These are phyloP conservation scores for Tubosaeta sp. DNA, from an alignment of 768 basidiomycete genomes.

Conservation along the genomic window DNA sequence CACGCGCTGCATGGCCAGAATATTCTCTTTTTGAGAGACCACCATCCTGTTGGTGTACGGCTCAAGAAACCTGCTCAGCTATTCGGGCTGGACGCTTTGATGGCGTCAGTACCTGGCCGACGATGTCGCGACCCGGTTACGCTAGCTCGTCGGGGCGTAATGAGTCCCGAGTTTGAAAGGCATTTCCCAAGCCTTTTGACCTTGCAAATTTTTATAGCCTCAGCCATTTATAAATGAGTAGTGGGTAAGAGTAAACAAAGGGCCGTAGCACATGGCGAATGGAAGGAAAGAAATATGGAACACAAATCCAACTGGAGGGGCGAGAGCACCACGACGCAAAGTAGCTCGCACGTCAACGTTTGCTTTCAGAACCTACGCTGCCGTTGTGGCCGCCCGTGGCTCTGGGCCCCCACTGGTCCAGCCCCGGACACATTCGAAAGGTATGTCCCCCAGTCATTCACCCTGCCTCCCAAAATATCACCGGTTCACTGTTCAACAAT, in stretches of 20 bases:
- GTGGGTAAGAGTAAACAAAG: background rate
- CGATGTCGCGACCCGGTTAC: too few species aligned
- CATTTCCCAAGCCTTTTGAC: background rate
- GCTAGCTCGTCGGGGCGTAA: too few species aligned
- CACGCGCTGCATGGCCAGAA: background rate
- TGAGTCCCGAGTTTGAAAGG: too few species aligned
- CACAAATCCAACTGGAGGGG: too few species aligned
- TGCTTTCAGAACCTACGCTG: background rate
- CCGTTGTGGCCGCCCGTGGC: background rate
- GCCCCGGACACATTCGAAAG: conserved; percentile 30
- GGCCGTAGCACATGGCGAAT: background rate
- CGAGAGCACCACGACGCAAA: background rate
- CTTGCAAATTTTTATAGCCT: background rate
- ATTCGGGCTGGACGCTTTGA: background rate
- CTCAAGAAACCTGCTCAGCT: background rate
- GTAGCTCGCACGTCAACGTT: background rate
- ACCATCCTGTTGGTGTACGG: background rate
- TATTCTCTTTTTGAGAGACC: background rate
- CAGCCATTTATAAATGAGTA: background rate
- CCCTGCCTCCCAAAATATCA: conserved; percentile 22
- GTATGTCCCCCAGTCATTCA: conserved; percentile 39
- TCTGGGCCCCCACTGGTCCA: conserved; percentile 2
- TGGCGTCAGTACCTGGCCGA: too few species aligned
- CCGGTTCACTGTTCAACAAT: background rate
- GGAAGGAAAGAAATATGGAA: background rate